Evolutionary conservation across 352 stramenopile genomes (phyloP).

Genomic region (Globisporangium acanthophoron): DNA sequence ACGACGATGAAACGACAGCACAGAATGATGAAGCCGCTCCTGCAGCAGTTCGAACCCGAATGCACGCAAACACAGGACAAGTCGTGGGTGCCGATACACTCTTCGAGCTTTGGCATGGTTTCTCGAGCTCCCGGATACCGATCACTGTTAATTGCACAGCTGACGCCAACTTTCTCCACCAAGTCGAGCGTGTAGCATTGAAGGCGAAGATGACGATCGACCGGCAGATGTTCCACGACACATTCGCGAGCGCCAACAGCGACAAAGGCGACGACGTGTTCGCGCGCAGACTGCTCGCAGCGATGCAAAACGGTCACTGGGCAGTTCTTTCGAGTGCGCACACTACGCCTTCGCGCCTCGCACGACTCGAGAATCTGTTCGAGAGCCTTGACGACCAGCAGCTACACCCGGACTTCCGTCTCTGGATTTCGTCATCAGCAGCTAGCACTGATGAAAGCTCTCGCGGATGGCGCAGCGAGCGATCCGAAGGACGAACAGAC

Average conservation of each 20-base stretch:
- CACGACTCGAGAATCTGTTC: conserved; percentile 25
- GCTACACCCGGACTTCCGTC: conserved; percentile 50
- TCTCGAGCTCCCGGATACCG: conserved; percentile 28
- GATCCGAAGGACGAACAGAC: neutral
- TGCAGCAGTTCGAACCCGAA: neutral
- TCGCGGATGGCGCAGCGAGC: neutral
- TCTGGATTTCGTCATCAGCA: conserved; percentile 37
- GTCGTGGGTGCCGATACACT: conserved; percentile 1
- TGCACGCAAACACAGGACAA: neutral
- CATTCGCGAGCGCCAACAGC: conserved; percentile 2
- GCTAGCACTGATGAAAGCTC: neutral
- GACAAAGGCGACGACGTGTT: conserved; percentile 18
- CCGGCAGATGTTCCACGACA: conserved; percentile 4
- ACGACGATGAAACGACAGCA: neutral
- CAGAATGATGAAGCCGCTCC: neutral
- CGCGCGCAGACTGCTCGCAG: conserved; percentile 22
- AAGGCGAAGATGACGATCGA: conserved; percentile 32
- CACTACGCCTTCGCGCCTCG: conserved; percentile 11
- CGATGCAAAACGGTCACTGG: conserved; percentile 53
- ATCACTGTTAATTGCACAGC: conserved; percentile 22
- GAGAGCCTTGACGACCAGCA: conserved; percentile 20
- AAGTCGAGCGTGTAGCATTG: conserved; percentile 24
- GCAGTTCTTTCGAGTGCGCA: conserved; percentile 42
- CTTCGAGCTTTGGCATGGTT: conserved; percentile 26
- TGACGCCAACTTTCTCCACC: conserved; percentile 31